Base-by-base conservation (phyloP, 1,139 yeast genomes). In the Kurtzmaniella quercitrusa region DNA sequence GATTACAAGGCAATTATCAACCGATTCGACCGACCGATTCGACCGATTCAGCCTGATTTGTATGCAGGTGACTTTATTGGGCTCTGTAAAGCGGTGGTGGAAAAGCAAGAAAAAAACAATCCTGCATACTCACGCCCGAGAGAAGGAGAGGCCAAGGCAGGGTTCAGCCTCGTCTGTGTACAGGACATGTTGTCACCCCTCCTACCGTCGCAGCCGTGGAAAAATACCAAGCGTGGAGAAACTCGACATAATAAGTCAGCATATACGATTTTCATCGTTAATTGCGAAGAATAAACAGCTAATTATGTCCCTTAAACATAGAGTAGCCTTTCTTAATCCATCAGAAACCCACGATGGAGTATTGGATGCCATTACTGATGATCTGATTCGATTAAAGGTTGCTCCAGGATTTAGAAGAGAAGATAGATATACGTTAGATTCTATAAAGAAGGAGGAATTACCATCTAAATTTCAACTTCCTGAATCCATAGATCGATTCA, bases 301-400 rank as follows among this genome's bases (percentile, higher is more conserved):
- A 14, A 26, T 6, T 14, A 26, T 26, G 30, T 26, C 30, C 30
- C n/a, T 5, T 9, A 39, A 35, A 50, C 73, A 68, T 42, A 56
- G 75, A 51, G 54, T 61, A 21, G 66, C 75, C 14, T 47, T 67
- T 21, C 52, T 58, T 49, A 68, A 67, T 47, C 66, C 63, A 3
- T 38, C 50, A 11, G 50, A 53, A 2, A 39, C 55, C 18, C 56
- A 56, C 38, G 68, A 66, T 44, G 64, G 58, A 32, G 42, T 63
- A 7, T 54, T 68, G 12, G 43, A 52, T 11, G 33, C 46, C 9
- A 48, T 56, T 15, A 48, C 52, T 36, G 35, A 47, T 9, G 50
- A 54, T 2, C 47, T 47, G 30, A 39, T 60, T 11, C 41, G 40
- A 26, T 41, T 54, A 20, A 47, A 51, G 2, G 41, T 54, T 9